Percentiles rank a stretch among this genome's conserved stretches.
These are phyloP conservation scores for Pterocarpus santalinus DNA, from an alignment of 306 rosid genomes.

Conservation along the genomic window DNA sequence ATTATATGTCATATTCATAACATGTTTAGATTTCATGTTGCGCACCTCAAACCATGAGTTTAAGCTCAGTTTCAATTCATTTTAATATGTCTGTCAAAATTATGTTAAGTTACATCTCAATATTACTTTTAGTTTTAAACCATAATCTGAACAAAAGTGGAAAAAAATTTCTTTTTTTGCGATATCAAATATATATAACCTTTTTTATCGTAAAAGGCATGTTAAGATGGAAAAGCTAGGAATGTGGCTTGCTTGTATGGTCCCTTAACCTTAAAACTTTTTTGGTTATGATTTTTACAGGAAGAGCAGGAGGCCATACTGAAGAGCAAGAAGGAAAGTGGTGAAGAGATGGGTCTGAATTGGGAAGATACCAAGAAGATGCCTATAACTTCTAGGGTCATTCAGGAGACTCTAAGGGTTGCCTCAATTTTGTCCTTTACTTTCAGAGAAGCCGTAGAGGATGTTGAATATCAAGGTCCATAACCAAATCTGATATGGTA, in stretches of 20 bases:
- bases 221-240: too few relatives aligned
- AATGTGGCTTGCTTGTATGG: not conserved
- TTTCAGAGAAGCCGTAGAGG: conserved; percentile 91
- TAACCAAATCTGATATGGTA: conserved; percentile 21
- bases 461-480: conserved; percentile 86
- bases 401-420: conserved; percentile 89
- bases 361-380: conserved; percentile 85
- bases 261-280: not conserved
- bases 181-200: too few relatives aligned
- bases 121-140: too few relatives aligned
- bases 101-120: too few relatives aligned
- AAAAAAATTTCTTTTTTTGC: too few relatives aligned
- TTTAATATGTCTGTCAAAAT: too few relatives aligned
- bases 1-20: too few relatives aligned
- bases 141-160: too few relatives aligned
- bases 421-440: conserved; percentile 92
- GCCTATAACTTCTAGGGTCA: conserved; percentile 81
- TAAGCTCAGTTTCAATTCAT: too few relatives aligned
- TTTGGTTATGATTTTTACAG: conserved; percentile 48
- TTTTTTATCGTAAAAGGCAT: too few relatives aligned
- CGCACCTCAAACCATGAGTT: too few relatives aligned
- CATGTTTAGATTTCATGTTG: too few relatives aligned
- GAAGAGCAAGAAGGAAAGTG: conserved; percentile 53
- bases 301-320: conserved; percentile 72
- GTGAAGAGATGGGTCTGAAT: conserved; percentile 57